Base-by-base conservation (phyloP, 208 protist species). In the Crithidia acanthocephali region DNA sequence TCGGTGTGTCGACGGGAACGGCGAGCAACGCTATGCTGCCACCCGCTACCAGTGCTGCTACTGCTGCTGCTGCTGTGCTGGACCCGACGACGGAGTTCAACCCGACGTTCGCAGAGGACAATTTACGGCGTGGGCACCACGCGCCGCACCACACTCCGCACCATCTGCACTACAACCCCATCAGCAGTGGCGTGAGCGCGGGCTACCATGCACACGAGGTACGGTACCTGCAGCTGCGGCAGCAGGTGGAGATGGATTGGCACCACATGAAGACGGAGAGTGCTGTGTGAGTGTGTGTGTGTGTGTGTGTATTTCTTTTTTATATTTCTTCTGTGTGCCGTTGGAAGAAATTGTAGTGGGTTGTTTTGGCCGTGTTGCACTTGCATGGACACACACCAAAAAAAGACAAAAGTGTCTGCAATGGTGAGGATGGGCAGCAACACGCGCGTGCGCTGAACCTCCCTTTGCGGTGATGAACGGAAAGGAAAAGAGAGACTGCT, bases 161-260 rank as follows among this genome's bases (percentile, higher is more conserved):
- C 15, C 52, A 23, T 3, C 30, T n/a, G 0, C 64, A n/a, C 18
- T 69, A 32, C 52, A 69, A 60, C 51, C 53, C 64, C 2, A 40
- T 60, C 52, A 61, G 37, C 48, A 37, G 27, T 25, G 35, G 47
- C 40, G 50, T 67, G 37, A 53, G 40, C 25, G 58, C 56, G 0
- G 55, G 47, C 2, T 77, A 59, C 11, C 30, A 67, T 48, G 50
- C 47, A 7, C 72, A 77, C 44, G 57, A 72, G 58, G 33, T 66
- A 6, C 64, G 50, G 25, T 72, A 62, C 35, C 56, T 42, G 58
- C 56, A 68, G 56, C 58, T 77, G 65, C 50, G 64, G 13, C 63
- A 68, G 23, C 72, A 77, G 45, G 56, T 72, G 57, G 64, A 77
- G 64, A 33, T 57, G 57, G 64, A 51, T 22, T 66, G 63, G 72